Evolutionary conservation across 352 stramenopile genomes (phyloP), one percentile per base, ranked within the genome.

Genomic region (Pythium phragmitis): DNA sequence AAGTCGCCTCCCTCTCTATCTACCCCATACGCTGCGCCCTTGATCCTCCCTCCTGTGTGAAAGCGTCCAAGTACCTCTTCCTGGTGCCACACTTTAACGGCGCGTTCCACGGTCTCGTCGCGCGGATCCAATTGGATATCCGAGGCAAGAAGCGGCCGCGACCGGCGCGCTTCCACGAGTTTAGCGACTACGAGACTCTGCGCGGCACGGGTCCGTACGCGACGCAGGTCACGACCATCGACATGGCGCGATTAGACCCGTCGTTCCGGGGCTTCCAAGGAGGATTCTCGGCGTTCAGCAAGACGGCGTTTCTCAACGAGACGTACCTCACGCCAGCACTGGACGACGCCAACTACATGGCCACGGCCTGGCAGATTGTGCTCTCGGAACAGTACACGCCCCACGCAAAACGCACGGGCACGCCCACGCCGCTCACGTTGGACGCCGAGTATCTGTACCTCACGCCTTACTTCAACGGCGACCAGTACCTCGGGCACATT

Each of bases 91-190:
- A 77, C 39, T 94, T 91, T 58, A 90, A 92, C 51, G 72, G 75
- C 7, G 63, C 68, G 4, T 94, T 83, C 60, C 85, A 94, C 59
- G 85, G 85, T 23, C 57, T 65, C 28, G 79, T 94, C 13, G 72
- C 72, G 7, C 79, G 80, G 7, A 75, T 94, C 17, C 74, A 92
- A 59, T 65, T 94, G 1, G 85, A 92, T 41, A 75, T 89, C 23
- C 82, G 84, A 30, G 82, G 82, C 28, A 90, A 89, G 50, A 94
- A 94, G 48, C 78, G 82, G 0, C 82, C 85, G 36, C 79, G 85
- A 1, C 82, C 82, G 8, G 82, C 85, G 39, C 78, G 79, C 16
- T 91, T 90, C 36, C 80, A 82, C 42, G 85, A 94, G 48, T 90
- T 94, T 62, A 94, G 82, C 41, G 80, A 91, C 63, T 89, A 92